A percentile compares a stretch with the other conserved stretches of the same genome.
These are phyloP conservation scores for Phyllosticta capitalensis DNA, from an alignment of 2,329 filamentous ascomycete genomes.

Conservation along the genomic window DNA sequence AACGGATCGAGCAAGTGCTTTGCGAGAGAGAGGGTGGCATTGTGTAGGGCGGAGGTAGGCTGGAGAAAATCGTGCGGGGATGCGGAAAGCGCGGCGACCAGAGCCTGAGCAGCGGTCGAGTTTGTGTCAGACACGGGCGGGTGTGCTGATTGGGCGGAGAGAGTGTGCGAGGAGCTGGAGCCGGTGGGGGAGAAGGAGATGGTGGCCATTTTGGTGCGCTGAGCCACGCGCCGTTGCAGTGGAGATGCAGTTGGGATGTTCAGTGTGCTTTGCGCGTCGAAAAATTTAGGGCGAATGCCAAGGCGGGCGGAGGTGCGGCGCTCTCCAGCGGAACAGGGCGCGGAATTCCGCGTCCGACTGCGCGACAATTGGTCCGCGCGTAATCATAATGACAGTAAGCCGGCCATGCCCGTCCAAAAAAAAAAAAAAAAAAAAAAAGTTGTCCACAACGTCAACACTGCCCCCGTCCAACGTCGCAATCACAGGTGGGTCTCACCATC, in stretches of 20 bases:
- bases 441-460: not conserved
- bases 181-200: conserved; percentile 24
- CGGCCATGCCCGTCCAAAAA: no score
- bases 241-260: not conserved
- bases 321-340: not conserved
- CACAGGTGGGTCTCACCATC: no score
- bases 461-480: not conserved
- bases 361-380: not conserved
- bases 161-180: conserved; percentile 32
- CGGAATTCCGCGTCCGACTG: not conserved
- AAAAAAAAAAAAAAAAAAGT: not conserved
- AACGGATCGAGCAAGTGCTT: conserved; percentile 73
- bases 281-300: conserved; percentile 6
- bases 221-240: not conserved
- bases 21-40: conserved; percentile 62
- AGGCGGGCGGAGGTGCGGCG: not conserved
- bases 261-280: not conserved
- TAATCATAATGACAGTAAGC: not conserved
- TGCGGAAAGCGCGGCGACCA: conserved; percentile 50
- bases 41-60: conserved; percentile 56
- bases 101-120: conserved; percentile 25
- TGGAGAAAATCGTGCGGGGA: conserved; percentile 69
- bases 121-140: conserved; percentile 24
- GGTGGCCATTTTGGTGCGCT: conserved; percentile 8
- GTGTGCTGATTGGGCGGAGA: conserved; percentile 27